Percentiles rank a stretch among this genome's conserved stretches.
These are phyloP conservation scores for Euphorbia corollata DNA, from an alignment of 441 rosid species.

Conservation along the genomic window DNA sequence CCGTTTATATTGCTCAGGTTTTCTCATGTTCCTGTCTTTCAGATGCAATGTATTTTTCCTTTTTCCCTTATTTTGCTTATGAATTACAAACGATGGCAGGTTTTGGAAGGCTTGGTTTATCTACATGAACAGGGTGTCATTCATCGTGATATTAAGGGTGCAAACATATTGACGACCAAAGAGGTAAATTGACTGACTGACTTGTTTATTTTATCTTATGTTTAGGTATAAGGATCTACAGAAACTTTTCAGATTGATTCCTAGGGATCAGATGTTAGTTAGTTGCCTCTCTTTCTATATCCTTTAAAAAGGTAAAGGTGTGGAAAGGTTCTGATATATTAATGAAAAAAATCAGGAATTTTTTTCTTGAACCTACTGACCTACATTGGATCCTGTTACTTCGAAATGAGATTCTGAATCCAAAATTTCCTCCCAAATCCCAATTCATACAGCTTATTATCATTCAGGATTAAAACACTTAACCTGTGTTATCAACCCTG, in stretches of 20 bases:
- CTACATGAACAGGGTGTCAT: conserved; percentile 98
- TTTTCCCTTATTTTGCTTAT: conserved; percentile 16
- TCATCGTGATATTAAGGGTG: conserved; percentile 99
- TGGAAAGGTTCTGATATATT: neutral
- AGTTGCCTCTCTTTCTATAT: neutral
- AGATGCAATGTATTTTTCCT: conserved; percentile 14
- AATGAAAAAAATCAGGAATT: neutral
- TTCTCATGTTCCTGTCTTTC: conserved; percentile 25
- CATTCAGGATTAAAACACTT: neutral
- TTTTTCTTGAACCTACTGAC: neutral
- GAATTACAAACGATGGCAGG: conserved; percentile 37
- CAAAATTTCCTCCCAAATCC: neutral
- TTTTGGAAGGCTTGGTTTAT: conserved; percentile 96
- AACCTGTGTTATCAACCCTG: too few species aligned
- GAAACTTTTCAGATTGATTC: neutral
- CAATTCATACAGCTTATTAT: neutral
- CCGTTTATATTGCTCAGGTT: conserved; percentile 97
- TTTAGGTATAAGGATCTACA: neutral
- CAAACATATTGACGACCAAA: conserved; percentile 92
- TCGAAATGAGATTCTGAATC: neutral
- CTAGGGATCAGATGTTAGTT: neutral
- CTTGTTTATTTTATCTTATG: conserved; percentile 3
- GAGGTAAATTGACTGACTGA: conserved; percentile 41
- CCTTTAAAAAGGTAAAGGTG: neutral
- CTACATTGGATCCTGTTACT: neutral